These are phyloP conservation scores for Asterochloris sp. DNA, from an alignment of 139 green algal genomes.

Conservation along the genomic window DNA sequence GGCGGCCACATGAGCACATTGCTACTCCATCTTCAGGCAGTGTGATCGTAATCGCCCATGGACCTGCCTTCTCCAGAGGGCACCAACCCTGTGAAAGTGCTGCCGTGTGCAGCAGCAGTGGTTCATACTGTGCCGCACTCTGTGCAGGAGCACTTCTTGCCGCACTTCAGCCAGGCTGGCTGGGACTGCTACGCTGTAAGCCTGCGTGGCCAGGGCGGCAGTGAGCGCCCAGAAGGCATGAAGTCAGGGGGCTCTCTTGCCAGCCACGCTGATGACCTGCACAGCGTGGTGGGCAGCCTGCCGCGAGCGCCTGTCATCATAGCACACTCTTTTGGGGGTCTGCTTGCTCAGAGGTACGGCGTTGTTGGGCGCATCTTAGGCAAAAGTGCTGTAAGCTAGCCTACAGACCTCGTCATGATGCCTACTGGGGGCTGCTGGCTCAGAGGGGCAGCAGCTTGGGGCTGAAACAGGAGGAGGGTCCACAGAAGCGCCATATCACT, in stretches of 20 bases:
- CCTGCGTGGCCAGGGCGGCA: slow-evolving; percentile 64
- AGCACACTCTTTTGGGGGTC: slow-evolving; percentile 78
- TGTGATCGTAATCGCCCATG: too few relatives aligned
- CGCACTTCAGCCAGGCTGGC: slow-evolving; percentile 65
- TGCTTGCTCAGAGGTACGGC: slow-evolving; percentile 72
- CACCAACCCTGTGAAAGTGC: not conserved
- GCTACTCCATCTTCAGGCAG: too few relatives aligned
- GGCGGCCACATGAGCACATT: too few relatives aligned
- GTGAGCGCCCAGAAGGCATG: slow-evolving; percentile 15
- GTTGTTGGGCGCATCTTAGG: not conserved
- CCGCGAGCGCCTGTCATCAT: slow-evolving; percentile 65
- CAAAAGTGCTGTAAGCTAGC: too few relatives aligned
- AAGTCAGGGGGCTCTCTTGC: slow-evolving; percentile 46
- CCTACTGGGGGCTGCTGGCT: too few relatives aligned
- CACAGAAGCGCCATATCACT: too few relatives aligned
- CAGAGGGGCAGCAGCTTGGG: too few relatives aligned
- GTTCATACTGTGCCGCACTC: not conserved
- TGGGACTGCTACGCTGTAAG: slow-evolving; percentile 70
- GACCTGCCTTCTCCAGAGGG: too few relatives aligned
- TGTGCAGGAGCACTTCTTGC: slow-evolving; percentile 71
- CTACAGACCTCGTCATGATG: too few relatives aligned
- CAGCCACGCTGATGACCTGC: slow-evolving; percentile 60
- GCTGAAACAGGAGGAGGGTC: too few relatives aligned
- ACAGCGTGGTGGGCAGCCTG: slow-evolving; percentile 42
- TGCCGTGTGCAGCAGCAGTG: not conserved